Percentiles rank a stretch among this genome's conserved stretches.
These are phyloP conservation scores for Claviceps arundinis DNA, from an alignment of 2,329 filamentous ascomycete genomes.

Conservation along the genomic window DNA sequence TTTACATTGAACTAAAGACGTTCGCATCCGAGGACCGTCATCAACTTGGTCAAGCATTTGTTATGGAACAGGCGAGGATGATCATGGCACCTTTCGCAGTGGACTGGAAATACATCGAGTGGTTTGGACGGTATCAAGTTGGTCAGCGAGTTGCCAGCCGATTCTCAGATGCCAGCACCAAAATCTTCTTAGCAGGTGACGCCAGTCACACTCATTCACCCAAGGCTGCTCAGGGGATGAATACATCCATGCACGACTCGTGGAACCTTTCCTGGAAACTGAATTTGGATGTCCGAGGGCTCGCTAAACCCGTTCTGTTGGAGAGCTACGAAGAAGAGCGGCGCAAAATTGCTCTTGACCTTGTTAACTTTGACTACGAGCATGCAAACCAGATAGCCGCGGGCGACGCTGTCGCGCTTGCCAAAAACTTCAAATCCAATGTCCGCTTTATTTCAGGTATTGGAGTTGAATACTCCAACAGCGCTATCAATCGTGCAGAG, in stretches of 20 bases:
- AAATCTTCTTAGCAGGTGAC: conserved; percentile 58
- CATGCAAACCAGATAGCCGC: conserved; percentile 45
- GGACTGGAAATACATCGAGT: conserved; percentile 47
- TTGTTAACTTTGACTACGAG: conserved; percentile 46
- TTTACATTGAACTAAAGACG: conserved; percentile 44
- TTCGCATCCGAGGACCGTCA: conserved; percentile 25
- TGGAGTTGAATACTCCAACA: conserved; percentile 47
- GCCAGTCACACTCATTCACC: conserved; percentile 61
- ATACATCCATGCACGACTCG: conserved; percentile 46
- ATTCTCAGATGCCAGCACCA: conserved; percentile 48
- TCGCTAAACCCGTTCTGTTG: conserved; percentile 40
- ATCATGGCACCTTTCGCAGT: conserved; percentile 46
- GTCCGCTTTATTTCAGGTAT: conserved; percentile 62
- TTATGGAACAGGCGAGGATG: conserved; percentile 52
- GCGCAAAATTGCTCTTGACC: conserved; percentile 45
- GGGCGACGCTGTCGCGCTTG: conserved; percentile 49
- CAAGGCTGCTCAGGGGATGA: conserved; percentile 58
- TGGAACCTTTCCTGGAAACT: conserved; percentile 46
- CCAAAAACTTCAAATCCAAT: conserved; percentile 56
- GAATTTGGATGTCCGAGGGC: conserved; percentile 39
- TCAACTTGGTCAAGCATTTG: conserved; percentile 46
- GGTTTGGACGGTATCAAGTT: conserved; percentile 62
- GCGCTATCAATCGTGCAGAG: conserved; percentile 32
- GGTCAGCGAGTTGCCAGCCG: conserved; percentile 57
- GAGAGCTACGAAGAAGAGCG: conserved; percentile 51